Evolutionary conservation across 768 basidiomycete genomes (phyloP).

Genomic region (Leucocoprinus sp.): DNA sequence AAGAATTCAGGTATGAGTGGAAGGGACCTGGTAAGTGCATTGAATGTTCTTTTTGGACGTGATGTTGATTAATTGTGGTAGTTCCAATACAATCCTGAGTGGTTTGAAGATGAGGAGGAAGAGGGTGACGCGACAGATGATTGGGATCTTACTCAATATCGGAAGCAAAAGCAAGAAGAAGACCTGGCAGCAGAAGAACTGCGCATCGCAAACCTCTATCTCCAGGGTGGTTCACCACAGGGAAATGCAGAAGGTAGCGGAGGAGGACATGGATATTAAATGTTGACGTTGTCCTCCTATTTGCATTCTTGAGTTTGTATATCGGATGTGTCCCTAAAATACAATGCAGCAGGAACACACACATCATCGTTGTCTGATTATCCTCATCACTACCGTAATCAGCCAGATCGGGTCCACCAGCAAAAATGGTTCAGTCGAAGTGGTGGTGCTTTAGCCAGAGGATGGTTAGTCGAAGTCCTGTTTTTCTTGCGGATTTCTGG

Average conservation of each 20-base stretch:
- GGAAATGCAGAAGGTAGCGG: conserved; percentile 24
- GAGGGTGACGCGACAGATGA: conserved; percentile 41
- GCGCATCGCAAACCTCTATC: conserved; percentile 39
- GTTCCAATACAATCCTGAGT: conserved; percentile 95
- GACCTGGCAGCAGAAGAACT: conserved; percentile 45
- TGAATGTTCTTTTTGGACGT: neutral
- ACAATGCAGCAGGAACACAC: conserved; percentile 12
- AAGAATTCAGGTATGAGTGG: conserved; percentile 94
- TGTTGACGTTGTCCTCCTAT: neutral
- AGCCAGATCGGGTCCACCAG: conserved; percentile 49
- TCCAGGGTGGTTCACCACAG: conserved; percentile 24
- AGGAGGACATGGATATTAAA: conserved; percentile 15
- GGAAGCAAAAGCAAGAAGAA: conserved; percentile 53
- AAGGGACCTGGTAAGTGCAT: conserved; percentile 70
- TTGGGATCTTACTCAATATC: conserved; percentile 56
- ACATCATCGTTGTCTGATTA: conserved; percentile 18
- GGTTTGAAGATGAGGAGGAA: conserved; percentile 77
- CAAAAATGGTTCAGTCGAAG: conserved; percentile 19
- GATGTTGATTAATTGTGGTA: conserved; percentile 20
- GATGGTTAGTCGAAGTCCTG: conserved; percentile 26
- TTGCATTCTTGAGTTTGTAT: neutral
- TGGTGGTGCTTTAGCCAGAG: conserved; percentile 23
- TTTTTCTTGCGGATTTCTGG: conserved; percentile 76
- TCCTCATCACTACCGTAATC: conserved; percentile 77
- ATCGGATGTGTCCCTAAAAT: neutral